Evolutionary conservation across 495 filamentous ascomycete species (phyloP).

Genomic region (Jackrogersella minutella): DNA sequence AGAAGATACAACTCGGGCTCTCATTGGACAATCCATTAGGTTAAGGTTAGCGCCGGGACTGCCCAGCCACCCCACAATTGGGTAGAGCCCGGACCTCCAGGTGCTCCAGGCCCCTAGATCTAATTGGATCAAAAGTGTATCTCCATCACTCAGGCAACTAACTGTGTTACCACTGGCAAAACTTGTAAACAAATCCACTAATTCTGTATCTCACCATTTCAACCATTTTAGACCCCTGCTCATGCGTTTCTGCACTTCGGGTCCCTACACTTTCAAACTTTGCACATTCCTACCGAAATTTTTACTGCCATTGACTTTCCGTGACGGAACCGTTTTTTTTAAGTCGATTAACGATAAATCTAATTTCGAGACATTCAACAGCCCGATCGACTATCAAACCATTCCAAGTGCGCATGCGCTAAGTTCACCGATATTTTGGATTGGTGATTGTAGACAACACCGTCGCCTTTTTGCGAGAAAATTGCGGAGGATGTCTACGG

Average conservation of each 20-base stretch:
- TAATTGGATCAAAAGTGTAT: neutral
- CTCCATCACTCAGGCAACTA: slow-evolving; percentile 27
- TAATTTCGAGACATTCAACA: slow-evolving; percentile 34
- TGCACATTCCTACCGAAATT: slow-evolving; percentile 26
- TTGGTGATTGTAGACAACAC: slow-evolving; percentile 7
- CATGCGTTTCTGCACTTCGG: too few species aligned
- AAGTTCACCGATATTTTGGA: slow-evolving; percentile 3
- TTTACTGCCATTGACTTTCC: slow-evolving; percentile 8
- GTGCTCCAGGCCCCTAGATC: neutral
- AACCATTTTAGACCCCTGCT: slow-evolving; percentile 13
- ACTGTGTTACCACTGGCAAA: too few species aligned
- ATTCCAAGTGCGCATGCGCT: slow-evolving; percentile 3
- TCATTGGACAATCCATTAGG: neutral
- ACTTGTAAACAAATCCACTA: slow-evolving; percentile 29
- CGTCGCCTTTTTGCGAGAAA: slow-evolving; percentile 4
- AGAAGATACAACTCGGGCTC: neutral
- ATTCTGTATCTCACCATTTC: neutral
- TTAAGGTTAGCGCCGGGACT: slow-evolving; percentile 18
- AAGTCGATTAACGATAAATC: slow-evolving; percentile 18
- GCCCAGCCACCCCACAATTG: slow-evolving; percentile 21
- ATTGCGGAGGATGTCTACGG: slow-evolving; percentile 43
- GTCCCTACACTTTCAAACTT: slow-evolving; percentile 21
- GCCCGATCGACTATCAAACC: neutral
- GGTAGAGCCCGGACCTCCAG: neutral
- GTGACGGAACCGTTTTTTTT: slow-evolving; percentile 2